Evolutionary conservation across 805 yeast genomes (phyloP).

Genomic region (Cyberlindnera saturnus): DNA sequence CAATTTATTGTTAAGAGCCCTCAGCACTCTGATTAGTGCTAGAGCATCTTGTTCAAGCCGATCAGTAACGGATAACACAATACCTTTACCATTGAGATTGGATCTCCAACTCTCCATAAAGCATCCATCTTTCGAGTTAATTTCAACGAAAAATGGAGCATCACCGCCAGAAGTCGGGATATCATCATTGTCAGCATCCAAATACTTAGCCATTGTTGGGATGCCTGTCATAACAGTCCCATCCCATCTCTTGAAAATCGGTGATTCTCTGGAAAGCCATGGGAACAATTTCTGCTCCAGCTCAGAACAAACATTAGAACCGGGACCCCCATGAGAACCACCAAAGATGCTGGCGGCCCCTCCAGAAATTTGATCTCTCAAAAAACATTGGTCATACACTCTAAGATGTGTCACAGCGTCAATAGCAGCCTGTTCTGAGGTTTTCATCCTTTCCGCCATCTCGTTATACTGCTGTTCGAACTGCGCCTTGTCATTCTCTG

Average conservation of each 20-base stretch:
- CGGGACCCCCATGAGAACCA: neutral
- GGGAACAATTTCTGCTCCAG: conserved; percentile 32
- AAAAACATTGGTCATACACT: conserved; percentile 41
- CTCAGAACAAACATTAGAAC: conserved; percentile 20
- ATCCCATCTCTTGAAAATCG: conserved; percentile 32
- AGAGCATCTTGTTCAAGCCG: conserved; percentile 38
- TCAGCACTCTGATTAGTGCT: conserved; percentile 39
- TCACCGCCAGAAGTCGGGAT: too few species aligned
- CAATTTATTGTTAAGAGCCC: conserved; percentile 28
- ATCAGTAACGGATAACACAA: conserved; percentile 47
- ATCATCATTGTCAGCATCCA: conserved; percentile 16
- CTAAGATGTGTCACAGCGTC: conserved; percentile 40
- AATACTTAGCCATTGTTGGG: conserved; percentile 27
- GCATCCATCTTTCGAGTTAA: conserved; percentile 15
- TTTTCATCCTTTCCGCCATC: conserved; percentile 22
- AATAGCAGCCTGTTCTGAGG: conserved; percentile 32
- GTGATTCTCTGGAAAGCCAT: conserved; percentile 29
- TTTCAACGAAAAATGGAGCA: conserved; percentile 15
- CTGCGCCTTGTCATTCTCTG: conserved; percentile 25
- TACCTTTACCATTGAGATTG: conserved; percentile 40
- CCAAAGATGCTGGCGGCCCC: conserved; percentile 3
- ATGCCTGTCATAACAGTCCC: conserved; percentile 27
- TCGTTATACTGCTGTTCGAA: conserved; percentile 27
- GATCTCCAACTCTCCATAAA: conserved; percentile 25
- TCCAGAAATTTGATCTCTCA: conserved; percentile 21